These are phyloP conservation scores for Lanmaoa rubissima DNA, from an alignment of 768 basidiomycete species.

Conservation along the genomic window DNA sequence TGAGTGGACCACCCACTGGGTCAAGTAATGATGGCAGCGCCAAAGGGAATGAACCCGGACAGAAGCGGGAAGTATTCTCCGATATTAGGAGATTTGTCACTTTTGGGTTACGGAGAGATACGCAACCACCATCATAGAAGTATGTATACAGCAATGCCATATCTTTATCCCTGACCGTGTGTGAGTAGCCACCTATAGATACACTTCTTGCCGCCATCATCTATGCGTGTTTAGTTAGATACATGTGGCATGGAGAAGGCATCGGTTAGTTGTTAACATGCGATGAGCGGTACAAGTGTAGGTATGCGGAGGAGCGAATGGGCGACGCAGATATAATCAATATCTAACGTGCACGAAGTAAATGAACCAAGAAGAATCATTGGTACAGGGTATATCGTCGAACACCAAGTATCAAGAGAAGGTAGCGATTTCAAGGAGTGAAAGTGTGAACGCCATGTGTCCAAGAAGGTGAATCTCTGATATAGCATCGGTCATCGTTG, in stretches of 20 bases:
- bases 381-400: conserved; percentile 18
- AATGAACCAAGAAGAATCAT: neutral
- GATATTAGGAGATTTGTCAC: conserved; percentile 87
- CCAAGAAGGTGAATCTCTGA: conserved; percentile 15
- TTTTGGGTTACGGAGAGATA: conserved; percentile 81
- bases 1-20: conserved; percentile 62
- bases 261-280: conserved; percentile 8
- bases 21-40: conserved; percentile 45
- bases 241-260: neutral
- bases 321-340: conserved; percentile 2
- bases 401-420: conserved; percentile 3
- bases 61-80: conserved; percentile 79
- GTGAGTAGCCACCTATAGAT: neutral
- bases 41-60: conserved; percentile 41
- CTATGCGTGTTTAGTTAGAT: neutral
- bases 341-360: neutral
- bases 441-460: conserved; percentile 1
- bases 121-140: conserved; percentile 32
- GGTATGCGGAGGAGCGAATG: conserved; percentile 5
- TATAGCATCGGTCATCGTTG: conserved; percentile 8
- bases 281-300: conserved; percentile 16
- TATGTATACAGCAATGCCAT: neutral
- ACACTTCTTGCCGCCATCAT: conserved; percentile 13
- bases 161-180: neutral
- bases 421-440: conserved; percentile 11